Percentiles rank a stretch among this genome's conserved stretches.
phyloP scores from a whole-genome alignment of 352 stramenopile genomes.

The Phytophthora sansomeana region DNA sequence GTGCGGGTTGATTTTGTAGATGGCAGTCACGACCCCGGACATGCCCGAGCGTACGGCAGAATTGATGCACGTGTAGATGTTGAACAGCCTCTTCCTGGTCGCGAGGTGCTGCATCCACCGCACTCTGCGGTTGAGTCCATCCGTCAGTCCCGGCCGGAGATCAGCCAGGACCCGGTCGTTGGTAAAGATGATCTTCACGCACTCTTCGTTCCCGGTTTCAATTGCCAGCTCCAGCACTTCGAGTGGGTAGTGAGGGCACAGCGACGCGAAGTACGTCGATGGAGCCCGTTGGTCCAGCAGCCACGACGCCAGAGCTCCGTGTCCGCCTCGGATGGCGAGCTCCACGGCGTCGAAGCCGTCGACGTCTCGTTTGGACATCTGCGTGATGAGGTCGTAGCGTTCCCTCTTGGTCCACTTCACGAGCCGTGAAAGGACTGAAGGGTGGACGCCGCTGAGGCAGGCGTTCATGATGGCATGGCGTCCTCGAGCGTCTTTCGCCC shows the following conservation, averaged over 20 bases:
- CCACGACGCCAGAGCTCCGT: constrained; percentile 17
- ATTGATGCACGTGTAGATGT: too few species aligned
- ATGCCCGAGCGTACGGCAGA: too few species aligned
- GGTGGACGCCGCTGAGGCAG: constrained; percentile 17
- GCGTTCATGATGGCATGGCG: constrained; percentile 32
- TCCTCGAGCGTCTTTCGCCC: constrained; percentile 11
- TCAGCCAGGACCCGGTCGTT: constrained; percentile 13
- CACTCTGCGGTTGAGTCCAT: too few species aligned
- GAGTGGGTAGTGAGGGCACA: constrained; percentile 18
- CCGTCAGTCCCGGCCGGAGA: too few species aligned
- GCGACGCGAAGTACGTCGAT: background rate
- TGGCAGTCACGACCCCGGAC: too few species aligned
- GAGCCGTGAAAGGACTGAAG: constrained; percentile 13
- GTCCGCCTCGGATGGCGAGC: constrained; percentile 16
- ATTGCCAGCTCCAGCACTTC: constrained; percentile 21
- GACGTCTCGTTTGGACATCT: constrained; percentile 16
- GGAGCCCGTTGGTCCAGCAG: constrained; percentile 3
- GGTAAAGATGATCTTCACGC: background rate
- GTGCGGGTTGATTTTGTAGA: too few species aligned
- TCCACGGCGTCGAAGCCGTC: constrained; percentile 18
- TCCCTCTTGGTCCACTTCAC: constrained; percentile 26
- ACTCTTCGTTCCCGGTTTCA: constrained; percentile 13
- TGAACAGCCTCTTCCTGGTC: too few species aligned
- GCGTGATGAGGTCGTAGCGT: constrained; percentile 1
- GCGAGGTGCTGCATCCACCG: too few species aligned